phyloP scores from a whole-genome alignment of 768 basidiomycete genomes.

The Suillus subaureus region DNA sequence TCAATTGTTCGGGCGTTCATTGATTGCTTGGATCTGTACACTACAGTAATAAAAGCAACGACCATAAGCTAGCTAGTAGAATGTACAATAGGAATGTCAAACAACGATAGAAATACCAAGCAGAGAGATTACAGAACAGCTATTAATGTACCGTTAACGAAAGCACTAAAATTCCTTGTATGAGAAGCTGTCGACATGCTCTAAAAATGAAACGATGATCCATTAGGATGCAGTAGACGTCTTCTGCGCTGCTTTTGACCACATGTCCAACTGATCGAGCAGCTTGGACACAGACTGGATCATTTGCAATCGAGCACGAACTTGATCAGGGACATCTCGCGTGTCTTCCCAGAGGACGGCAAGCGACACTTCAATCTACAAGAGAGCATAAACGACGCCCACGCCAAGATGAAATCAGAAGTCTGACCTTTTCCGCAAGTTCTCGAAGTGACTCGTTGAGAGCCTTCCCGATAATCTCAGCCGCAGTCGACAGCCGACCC shows the following conservation, averaged over 20 bases:
- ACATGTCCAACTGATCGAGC: constrained; percentile 45
- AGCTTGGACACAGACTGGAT: constrained; percentile 41
- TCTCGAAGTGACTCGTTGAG: constrained; percentile 48
- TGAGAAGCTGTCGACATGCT: not conserved
- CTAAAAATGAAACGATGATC: not conserved
- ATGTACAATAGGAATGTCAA: not conserved
- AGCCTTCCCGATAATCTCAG: constrained; percentile 51
- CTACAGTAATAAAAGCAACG: not conserved
- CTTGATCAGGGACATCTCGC: constrained; percentile 50
- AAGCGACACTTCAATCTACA: constrained; percentile 54
- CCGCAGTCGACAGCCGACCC: constrained; percentile 46
- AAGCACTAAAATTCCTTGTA: not conserved
- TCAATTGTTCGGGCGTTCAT: not conserved
- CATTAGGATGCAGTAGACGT: not conserved
- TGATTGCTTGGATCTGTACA: not conserved
- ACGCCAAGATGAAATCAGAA: constrained; percentile 15
- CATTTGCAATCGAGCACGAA: constrained; percentile 40
- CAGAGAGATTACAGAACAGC: not conserved
- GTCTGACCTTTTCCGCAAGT: constrained; percentile 57
- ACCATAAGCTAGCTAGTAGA: not conserved
- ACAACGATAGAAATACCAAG: not conserved
- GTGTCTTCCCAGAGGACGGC: constrained; percentile 62
- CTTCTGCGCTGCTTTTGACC: constrained; percentile 43
- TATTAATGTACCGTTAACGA: not conserved
- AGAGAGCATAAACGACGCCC: not conserved